Conservation (phyloP, 2,329 filamentous ascomycete genomes). For the Pezicula carpinea region DNA sequence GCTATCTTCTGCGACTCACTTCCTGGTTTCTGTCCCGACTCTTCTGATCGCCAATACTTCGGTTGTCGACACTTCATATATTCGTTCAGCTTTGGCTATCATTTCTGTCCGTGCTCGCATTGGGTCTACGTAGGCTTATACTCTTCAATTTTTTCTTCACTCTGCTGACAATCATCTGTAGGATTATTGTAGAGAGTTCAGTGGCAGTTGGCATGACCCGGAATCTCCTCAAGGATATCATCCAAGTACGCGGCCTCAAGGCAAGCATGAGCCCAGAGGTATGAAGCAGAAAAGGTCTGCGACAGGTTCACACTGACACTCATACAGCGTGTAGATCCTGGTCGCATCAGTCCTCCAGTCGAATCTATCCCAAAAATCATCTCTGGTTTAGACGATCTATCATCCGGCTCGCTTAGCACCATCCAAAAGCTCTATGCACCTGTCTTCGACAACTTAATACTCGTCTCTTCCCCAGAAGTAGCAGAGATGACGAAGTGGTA, state of each 20-base stretch:
- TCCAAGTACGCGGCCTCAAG: conserved; percentile 35
- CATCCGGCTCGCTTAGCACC: conserved; percentile 38
- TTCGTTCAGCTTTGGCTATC: conserved; percentile 1
- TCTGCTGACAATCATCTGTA: no score
- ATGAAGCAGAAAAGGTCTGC: background rate
- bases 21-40: conserved; percentile 50
- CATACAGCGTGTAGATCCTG: conserved; percentile 44
- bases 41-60: conserved; percentile 29
- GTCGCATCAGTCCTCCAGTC: conserved; percentile 36
- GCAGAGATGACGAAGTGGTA: conserved; percentile 56
- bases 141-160: no score
- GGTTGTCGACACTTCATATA: conserved; percentile 1
- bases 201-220: conserved; percentile 52
- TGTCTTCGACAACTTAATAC: conserved; percentile 43
- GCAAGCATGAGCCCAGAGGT: conserved; percentile 47
- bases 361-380: conserved; percentile 47
- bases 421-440: conserved; percentile 41
- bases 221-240: conserved; percentile 41
- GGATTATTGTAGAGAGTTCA: conserved; percentile 41
- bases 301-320: background rate
- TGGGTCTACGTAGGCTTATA: background rate
- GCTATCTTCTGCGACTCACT: conserved; percentile 42
- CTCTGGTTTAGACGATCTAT: conserved; percentile 44
- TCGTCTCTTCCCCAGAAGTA: conserved; percentile 47
- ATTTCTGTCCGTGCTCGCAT: background rate